Percentiles rank a stretch among this genome's conserved stretches.
Evolutionary conservation across 1,284 basidiomycete species (phyloP).

Genomic region (Salmacisia buchloeana): DNA sequence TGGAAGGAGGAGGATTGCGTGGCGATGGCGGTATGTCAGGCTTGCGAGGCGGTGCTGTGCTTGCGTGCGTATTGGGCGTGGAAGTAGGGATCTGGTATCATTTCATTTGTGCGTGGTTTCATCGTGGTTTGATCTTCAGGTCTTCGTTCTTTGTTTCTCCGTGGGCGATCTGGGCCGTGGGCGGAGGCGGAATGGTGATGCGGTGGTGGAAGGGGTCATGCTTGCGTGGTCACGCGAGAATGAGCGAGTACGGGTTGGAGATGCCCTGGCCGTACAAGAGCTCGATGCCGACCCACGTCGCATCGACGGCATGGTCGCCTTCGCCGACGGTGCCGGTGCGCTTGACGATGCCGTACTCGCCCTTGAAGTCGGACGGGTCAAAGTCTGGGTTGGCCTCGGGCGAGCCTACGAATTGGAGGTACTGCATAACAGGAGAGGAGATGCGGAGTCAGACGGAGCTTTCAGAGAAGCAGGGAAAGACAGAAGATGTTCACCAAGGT

Average conservation of each 20-base stretch:
- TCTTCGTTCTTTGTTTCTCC: no score
- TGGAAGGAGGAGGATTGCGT: no score
- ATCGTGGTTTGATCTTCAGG: no score
- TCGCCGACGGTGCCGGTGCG: constrained; percentile 1
- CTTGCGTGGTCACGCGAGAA: neutral
- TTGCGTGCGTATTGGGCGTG: no score
- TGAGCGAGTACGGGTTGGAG: neutral
- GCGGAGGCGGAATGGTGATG: no score
- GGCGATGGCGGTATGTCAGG: no score
- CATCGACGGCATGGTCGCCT: neutral
- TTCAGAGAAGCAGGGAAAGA: neutral
- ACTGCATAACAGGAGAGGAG: neutral
- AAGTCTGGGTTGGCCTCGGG: constrained; percentile 8
- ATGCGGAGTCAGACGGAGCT: neutral
- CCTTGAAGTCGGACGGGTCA: neutral
- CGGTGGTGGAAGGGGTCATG: no score
- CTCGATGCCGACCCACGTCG: neutral
- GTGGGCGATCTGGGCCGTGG: no score
- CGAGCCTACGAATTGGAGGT: constrained; percentile 11
- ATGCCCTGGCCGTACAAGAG: neutral
- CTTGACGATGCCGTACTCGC: neutral
- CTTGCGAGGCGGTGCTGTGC: no score
- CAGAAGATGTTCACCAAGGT: neutral
- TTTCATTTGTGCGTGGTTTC: no score
- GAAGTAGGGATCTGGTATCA: no score